Evolutionary conservation across 2,329 filamentous ascomycete species (phyloP), one percentile per base, ranked within the genome.

Genomic region (Aureobasidium sp.): DNA sequence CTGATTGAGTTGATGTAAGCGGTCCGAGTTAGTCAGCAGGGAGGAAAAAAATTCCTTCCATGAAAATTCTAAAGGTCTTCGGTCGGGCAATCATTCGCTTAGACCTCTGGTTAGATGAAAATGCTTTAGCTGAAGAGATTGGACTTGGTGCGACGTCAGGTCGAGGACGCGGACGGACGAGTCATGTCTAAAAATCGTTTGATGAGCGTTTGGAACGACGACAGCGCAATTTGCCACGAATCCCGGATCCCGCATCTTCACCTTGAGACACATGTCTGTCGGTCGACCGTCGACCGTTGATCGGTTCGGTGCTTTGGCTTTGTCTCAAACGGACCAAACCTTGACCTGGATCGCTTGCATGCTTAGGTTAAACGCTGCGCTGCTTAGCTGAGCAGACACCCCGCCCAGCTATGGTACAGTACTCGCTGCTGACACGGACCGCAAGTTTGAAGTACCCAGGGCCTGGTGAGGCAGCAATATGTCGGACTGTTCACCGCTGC

Each of bases 141-240:
- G 48, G 35, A 27, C 35, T 40, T 34, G 25, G 48, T 51, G 48
- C 48, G 27, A 51, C 37, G 35, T 40, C 35, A 40, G 37, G 35
- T 40, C 37, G 19, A 29, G n/a, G 37, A 41, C 27, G 48, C 12
- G 35, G 24, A 37, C 8, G 34, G 32, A 29, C 37, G 48, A 51
- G 48, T 51, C 48, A 51, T 51, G 34, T 5, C 35, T 39, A 6
- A 17, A 16, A 50, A 29, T 39, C 45, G 48, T 51, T 40, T 41
- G 37, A 41, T 41, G 37, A 39, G 45, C 45, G 34, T 41, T 51
- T 51, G 37, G 14, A 41, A 40, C 47, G 47, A 32, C 35, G 47
- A 51, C 47, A 49, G 47, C 27, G 48, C 48, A 51, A 51, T 51
- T 51, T 51, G 48, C 48, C 48, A 51, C 48, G 48, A 41, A 22